Conservation (phyloP, 2,329 filamentous ascomycete genomes). For the Acarospora socialis region DNA sequence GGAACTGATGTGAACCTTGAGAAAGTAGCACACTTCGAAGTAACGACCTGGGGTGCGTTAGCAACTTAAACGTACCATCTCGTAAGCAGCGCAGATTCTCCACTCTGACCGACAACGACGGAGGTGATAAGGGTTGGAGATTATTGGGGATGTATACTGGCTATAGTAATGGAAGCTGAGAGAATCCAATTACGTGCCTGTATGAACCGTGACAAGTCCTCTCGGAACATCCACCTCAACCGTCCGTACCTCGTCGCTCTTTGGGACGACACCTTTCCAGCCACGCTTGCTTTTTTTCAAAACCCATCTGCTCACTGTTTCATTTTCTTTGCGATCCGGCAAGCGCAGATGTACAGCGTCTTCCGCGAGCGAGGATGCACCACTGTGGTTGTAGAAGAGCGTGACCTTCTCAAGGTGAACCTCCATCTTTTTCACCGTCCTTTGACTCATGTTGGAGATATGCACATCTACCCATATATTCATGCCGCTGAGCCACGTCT, state of each 20-base stretch:
- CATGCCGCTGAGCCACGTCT: conserved; percentile 44
- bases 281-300: conserved; percentile 30
- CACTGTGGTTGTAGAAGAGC: conserved; percentile 23
- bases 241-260: conserved; percentile 33
- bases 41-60: conserved; percentile 37
- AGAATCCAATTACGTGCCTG: conserved; percentile 23
- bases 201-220: conserved; percentile 36
- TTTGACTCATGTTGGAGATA: conserved; percentile 35
- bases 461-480: conserved; percentile 41
- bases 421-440: conserved; percentile 35
- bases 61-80: too few species aligned
- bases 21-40: conserved; percentile 42
- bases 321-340: conserved; percentile 37
- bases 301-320: conserved; percentile 29
- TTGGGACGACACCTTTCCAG: conserved; percentile 34
- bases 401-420: conserved; percentile 33
- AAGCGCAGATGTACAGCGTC: conserved; percentile 37
- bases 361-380: conserved; percentile 34
- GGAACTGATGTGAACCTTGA: conserved; percentile 35
- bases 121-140: too few species aligned
- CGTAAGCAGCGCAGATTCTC: too few species aligned
- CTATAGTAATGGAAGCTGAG: too few species aligned
- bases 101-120: too few species aligned
- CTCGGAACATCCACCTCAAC: conserved; percentile 37
- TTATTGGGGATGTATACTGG: too few species aligned